Percentiles rank a stretch among this genome's conserved stretches.
Evolutionary conservation across 2,329 filamentous ascomycete species (phyloP).

Genomic region (Arthrobotrys megalospora): DNA sequence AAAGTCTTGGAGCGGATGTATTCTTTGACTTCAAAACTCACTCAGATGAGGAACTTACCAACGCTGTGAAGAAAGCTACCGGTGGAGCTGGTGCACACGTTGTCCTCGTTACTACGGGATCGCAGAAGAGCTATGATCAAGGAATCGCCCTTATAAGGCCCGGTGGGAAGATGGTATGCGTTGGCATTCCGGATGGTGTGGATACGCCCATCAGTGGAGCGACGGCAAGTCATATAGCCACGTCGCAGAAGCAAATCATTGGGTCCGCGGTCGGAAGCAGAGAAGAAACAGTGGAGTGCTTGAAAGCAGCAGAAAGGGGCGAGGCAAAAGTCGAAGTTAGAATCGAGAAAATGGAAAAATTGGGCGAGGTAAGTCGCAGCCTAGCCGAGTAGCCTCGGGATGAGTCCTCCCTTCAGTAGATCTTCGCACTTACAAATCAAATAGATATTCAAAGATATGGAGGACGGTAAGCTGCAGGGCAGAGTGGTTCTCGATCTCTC

Average conservation of each 20-base stretch:
- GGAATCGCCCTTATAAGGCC: conserved; percentile 28
- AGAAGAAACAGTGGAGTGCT: conserved; percentile 44
- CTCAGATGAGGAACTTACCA: conserved; percentile 55
- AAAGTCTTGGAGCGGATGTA: conserved; percentile 63
- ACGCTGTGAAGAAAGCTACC: conserved; percentile 61
- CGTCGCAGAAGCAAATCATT: conserved; percentile 42
- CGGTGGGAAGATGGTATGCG: conserved; percentile 50
- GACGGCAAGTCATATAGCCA: conserved; percentile 43
- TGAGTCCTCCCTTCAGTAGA: not conserved
- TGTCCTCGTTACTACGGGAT: conserved; percentile 39
- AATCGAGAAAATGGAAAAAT: conserved; percentile 39
- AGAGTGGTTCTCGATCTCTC: conserved; percentile 50
- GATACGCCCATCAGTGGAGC: conserved; percentile 44
- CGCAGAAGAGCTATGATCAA: conserved; percentile 52
- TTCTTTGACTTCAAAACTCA: conserved; percentile 64
- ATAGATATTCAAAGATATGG: conserved; percentile 52
- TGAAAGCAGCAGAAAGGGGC: conserved; percentile 39
- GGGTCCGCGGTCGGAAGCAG: conserved; percentile 43
- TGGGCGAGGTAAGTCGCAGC: conserved; percentile 31
- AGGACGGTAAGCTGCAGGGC: conserved; percentile 37
- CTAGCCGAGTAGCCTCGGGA: no score
- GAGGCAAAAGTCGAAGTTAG: conserved; percentile 51
- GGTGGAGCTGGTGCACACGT: conserved; percentile 53
- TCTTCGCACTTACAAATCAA: not conserved
- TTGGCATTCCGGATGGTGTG: conserved; percentile 53